A percentile compares a stretch with the other conserved stretches of the same genome.
phyloP scores from a whole-genome alignment of 352 stramenopile species.

The Phytophthora palmivora region DNA sequence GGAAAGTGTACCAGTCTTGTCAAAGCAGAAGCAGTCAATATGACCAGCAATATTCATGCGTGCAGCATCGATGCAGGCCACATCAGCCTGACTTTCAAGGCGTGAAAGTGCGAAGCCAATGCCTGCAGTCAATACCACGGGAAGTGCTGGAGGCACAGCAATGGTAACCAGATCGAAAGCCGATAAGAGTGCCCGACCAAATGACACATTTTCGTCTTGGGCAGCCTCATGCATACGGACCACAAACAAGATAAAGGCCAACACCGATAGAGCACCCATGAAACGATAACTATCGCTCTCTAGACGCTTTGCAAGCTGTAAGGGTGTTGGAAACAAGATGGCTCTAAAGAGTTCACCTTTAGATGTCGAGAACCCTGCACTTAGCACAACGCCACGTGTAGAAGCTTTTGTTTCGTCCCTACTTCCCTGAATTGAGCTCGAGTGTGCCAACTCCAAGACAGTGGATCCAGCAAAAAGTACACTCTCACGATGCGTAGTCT shows the following conservation, averaged over 20 bases:
- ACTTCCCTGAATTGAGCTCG: slow-evolving; percentile 28
- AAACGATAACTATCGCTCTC: slow-evolving; percentile 83
- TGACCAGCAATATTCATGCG: slow-evolving; percentile 77
- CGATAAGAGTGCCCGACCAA: slow-evolving; percentile 42
- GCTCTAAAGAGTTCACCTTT: slow-evolving; percentile 77
- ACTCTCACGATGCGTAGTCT: slow-evolving; percentile 54
- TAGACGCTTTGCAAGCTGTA: slow-evolving; percentile 62
- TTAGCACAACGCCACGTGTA: slow-evolving; percentile 62
- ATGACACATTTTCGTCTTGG: slow-evolving; percentile 33
- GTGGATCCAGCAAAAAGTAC: slow-evolving; percentile 72
- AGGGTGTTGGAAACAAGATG: slow-evolving; percentile 67
- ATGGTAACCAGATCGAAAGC: slow-evolving; percentile 76
- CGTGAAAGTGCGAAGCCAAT: slow-evolving; percentile 69
- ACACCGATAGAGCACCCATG: slow-evolving; percentile 53
- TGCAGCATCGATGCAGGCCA: slow-evolving; percentile 80
- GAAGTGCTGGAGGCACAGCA: slow-evolving; percentile 65
- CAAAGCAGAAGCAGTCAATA: slow-evolving; percentile 82
- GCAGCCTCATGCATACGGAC: slow-evolving; percentile 54
- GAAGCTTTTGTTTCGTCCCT: slow-evolving; percentile 37
- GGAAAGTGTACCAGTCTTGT: slow-evolving; percentile 85
- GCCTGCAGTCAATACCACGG: slow-evolving; percentile 68
- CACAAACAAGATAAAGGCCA: slow-evolving; percentile 65
- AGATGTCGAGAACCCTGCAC: slow-evolving; percentile 69
- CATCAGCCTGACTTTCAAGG: slow-evolving; percentile 47
- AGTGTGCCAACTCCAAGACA: slow-evolving; percentile 45